Evolutionary conservation across 2,329 filamentous ascomycete species (phyloP), one percentile per base, ranked within the genome.

Genomic region (Cladosporium sp.): DNA sequence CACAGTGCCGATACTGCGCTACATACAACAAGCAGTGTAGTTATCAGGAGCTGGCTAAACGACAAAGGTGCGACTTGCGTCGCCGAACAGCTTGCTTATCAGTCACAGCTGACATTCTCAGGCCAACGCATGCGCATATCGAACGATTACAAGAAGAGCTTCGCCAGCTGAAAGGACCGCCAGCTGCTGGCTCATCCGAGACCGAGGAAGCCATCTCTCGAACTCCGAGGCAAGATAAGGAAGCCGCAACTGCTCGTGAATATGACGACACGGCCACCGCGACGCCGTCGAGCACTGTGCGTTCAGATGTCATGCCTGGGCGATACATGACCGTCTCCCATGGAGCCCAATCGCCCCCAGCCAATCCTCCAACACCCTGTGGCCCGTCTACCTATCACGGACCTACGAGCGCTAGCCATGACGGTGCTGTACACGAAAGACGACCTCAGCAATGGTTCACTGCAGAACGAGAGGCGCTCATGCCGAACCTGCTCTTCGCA

Each of bases 401-500:
- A n/a, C 46, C 46, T 6, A 50, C 46, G 38, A 50, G 46, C 31
- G 46, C 46, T 28, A 50, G 46, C 11, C 46, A 50, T 31, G 46
- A 50, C 43, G 46, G 46, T 14, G 46, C 46, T 10, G 46, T 50
- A 6, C 31, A 43, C 19, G 49, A 50, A 11, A 37, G 46, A 14
- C 31, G 46, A 10, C 40, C 40, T 22, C 46, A 50, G 28, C 28
- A 18, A n/a, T 50, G 46, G 46, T 50, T 50, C 10, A 50, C 46
- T 11, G 46, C 46, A 4, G 46, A 50, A 32, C 7, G 46, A 4
- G 46, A 50, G 32, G 46, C 46, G 14, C 31, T 50, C 16, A 50
- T 50, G 19, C 68, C 74, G 49, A 72, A 72, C 46, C 68, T 72
- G 10, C 63, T 79, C 13, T 50, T 50, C 19, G 46, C 46, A 4